phyloP scores from a whole-genome alignment of 441 rosid genomes.

The Francoa sonchifolia region DNA sequence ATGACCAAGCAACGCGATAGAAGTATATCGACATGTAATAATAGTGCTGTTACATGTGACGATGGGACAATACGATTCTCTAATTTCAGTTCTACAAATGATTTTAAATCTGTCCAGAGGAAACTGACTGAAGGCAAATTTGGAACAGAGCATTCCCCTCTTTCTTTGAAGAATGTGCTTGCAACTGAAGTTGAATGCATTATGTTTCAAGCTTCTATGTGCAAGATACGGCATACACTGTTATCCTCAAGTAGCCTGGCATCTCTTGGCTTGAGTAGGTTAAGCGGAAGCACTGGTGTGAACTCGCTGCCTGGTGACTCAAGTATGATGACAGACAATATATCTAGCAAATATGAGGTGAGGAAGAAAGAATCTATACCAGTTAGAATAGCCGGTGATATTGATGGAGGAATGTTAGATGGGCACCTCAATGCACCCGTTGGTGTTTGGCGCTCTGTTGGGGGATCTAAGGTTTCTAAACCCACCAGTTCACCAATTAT shows the following conservation, averaged over 20 bases:
- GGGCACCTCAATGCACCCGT: constrained; percentile 78
- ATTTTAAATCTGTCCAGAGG: constrained; percentile 39
- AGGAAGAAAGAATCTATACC: constrained; percentile 87
- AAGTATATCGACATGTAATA: constrained; percentile 27
- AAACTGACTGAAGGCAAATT: constrained; percentile 40
- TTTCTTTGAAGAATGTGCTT: constrained; percentile 55
- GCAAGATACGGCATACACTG: constrained; percentile 70
- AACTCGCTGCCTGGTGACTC: constrained; percentile 73
- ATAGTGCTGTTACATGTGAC: constrained; percentile 36
- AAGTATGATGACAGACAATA: constrained; percentile 65
- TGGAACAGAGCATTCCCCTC: constrained; percentile 42
- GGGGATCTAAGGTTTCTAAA: constrained; percentile 73
- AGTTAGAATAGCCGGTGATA: constrained; percentile 87
- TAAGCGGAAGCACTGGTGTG: constrained; percentile 42
- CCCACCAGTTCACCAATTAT: constrained; percentile 52
- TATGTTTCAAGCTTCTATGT: constrained; percentile 89
- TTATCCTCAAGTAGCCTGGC: constrained; percentile 35
- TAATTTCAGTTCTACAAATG: constrained; percentile 42
- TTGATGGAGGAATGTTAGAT: constrained; percentile 74
- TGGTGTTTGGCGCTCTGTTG: constrained; percentile 97
- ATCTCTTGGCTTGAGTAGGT: constrained; percentile 49
- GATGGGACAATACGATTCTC: constrained; percentile 34
- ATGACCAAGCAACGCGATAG: constrained; percentile 38
- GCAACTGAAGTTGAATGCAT: constrained; percentile 86
- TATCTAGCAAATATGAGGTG: constrained; percentile 62